Percentiles rank a stretch among this genome's conserved stretches.
Conservation (phyloP, 2,329 filamentous ascomycete genomes). For the Simplicillium aogashimaense region DNA sequence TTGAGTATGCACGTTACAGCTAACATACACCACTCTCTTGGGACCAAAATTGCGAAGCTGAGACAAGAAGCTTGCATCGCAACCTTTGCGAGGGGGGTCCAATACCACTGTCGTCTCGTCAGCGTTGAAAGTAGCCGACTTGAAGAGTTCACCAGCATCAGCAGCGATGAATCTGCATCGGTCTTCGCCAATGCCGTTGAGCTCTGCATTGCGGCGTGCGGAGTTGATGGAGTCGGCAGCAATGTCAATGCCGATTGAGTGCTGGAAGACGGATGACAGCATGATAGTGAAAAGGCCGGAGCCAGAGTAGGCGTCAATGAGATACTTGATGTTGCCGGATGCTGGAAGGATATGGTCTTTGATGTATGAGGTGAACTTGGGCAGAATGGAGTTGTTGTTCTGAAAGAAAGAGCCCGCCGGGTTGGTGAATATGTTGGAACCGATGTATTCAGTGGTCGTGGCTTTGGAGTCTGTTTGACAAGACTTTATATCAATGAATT, state of each 20-base stretch:
- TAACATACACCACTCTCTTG: slow-evolving; percentile 79
- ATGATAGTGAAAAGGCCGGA: slow-evolving; percentile 96
- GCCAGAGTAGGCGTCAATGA: slow-evolving; percentile 96
- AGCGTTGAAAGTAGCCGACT: slow-evolving; percentile 59
- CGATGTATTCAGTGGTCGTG: slow-evolving; percentile 79
- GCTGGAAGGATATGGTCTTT: slow-evolving; percentile 62
- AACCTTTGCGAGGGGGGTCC: slow-evolving; percentile 93
- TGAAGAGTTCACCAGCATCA: slow-evolving; percentile 77
- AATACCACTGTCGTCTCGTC: slow-evolving; percentile 88
- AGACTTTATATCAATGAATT: slow-evolving; percentile 68
- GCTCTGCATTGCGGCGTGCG: slow-evolving; percentile 66
- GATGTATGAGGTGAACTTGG: slow-evolving; percentile 78
- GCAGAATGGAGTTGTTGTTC: slow-evolving; percentile 98
- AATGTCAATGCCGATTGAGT: slow-evolving; percentile 86
- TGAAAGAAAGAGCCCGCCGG: slow-evolving; percentile 95
- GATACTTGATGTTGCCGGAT: slow-evolving; percentile 55
- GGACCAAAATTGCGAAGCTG: slow-evolving; percentile 76
- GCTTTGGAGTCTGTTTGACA: slow-evolving; percentile 83
- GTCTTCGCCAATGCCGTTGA: slow-evolving; percentile 59
- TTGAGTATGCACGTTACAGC: slow-evolving; percentile 97
- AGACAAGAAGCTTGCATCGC: slow-evolving; percentile 71
- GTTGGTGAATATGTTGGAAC: slow-evolving; percentile 76
- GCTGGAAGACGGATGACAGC: slow-evolving; percentile 73
- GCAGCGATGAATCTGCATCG: slow-evolving; percentile 81
- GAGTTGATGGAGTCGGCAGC: slow-evolving; percentile 66